Evolutionary conservation across 208 protist species (phyloP), one percentile per base, ranked within the genome.

Genomic region (Trichomonas tenax): DNA sequence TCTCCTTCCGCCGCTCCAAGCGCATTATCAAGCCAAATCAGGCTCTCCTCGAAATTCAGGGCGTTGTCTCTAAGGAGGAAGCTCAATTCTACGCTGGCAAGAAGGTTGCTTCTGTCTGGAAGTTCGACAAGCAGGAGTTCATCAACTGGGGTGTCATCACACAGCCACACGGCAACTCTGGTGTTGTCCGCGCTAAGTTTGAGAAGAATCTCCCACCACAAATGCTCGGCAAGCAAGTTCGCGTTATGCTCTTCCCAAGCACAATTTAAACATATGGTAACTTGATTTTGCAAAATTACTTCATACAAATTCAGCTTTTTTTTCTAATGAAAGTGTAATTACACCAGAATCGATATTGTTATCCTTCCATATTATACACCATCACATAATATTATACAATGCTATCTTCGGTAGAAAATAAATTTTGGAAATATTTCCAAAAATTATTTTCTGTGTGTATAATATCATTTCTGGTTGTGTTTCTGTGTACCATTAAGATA

Each of bases 161-260:
- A 40, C 48, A 81, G 34, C 34, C 36, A 45, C 90, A 96, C 40
- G 90, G 90, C 11, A 96, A 96, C 51, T 58, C 26, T 96, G 90
- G 90, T 82, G 90, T 96, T 82, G 90, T 96, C 46, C 90, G 90
- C 46, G 90, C 90, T 44, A 96, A 96, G 36, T 96, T 96, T 38
- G 51, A 96, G 26, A 26, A 45, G 31, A 96, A 96, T 72, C 90
- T 96, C 31, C 45, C 45, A 82, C 48, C 48, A 44, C 14, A 34
- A 4, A 44, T 81, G 36, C n/a, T 96, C 21, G 90, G 90, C 51
- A 96, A 96, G 40, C 41, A 40, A 40, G 45, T 96, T 26, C 45
- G 51, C 15, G 90, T 96, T 96, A 72, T 72, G 45, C 36, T 96
- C 4, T 96, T 40, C 48, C 90, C 90, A 96, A 96, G 90, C 51